Conservation (phyloP, 164 flowering plant species). For the Dillenia turbinata region DNA sequence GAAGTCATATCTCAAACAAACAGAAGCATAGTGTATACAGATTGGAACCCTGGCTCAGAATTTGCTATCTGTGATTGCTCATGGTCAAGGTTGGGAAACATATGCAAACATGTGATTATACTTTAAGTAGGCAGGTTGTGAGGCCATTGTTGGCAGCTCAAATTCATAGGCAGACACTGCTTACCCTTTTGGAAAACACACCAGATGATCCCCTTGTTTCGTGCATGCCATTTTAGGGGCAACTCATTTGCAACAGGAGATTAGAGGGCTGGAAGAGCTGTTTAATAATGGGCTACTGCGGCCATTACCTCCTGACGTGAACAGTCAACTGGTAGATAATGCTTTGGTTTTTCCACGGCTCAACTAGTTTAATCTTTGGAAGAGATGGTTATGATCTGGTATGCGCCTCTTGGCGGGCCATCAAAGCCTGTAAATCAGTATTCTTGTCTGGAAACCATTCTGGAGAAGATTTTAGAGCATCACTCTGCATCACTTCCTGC, state of each 20-base stretch:
- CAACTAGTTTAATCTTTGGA: slow-evolving; percentile 6
- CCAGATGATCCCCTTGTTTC: slow-evolving; percentile 53
- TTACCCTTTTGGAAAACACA: slow-evolving; percentile 36
- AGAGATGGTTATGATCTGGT: background rate
- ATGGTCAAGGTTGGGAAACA: slow-evolving; percentile 49
- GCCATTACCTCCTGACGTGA: slow-evolving; percentile 30
- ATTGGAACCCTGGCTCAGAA: slow-evolving; percentile 62
- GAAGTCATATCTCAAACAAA: slow-evolving; percentile 46
- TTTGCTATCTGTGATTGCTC: slow-evolving; percentile 45
- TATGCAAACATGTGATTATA: slow-evolving; percentile 49
- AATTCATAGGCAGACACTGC: slow-evolving; percentile 40
- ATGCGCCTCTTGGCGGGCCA: no score
- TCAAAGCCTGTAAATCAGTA: no score
- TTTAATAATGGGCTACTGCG: slow-evolving; percentile 45
- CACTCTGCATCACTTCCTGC: no score
- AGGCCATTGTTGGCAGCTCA: slow-evolving; percentile 42
- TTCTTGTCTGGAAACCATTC: no score
- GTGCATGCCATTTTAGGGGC: slow-evolving; percentile 39
- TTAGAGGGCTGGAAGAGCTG: slow-evolving; percentile 44
- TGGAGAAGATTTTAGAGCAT: no score
- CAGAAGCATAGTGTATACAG: slow-evolving; percentile 32
- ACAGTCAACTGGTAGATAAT: slow-evolving; percentile 24
- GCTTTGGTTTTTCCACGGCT: slow-evolving; percentile 9
- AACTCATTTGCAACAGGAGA: slow-evolving; percentile 42
- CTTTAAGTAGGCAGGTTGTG: slow-evolving; percentile 32